Percentiles rank a stretch among this genome's conserved stretches.
These are phyloP conservation scores for Aspergillus egyptiacus DNA, from an alignment of 495 filamentous ascomycete genomes.

Conservation along the genomic window DNA sequence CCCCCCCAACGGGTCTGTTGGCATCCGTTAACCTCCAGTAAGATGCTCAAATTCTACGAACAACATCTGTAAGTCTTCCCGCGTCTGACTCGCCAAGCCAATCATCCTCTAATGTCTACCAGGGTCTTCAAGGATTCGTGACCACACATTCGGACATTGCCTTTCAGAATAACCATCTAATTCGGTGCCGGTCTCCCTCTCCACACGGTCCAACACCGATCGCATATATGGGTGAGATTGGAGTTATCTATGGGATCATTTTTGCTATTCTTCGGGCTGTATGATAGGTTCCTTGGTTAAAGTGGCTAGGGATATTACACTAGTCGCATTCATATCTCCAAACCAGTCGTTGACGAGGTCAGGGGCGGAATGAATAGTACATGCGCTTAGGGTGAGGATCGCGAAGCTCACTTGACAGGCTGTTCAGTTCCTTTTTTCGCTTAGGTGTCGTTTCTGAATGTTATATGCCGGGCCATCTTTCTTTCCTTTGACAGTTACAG, in stretches of 20 bases:
- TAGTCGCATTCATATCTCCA: not conserved
- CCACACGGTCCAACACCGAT: not conserved
- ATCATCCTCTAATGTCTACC: not conserved
- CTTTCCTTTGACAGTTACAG: not conserved
- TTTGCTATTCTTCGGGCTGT: not conserved
- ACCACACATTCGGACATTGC: not conserved
- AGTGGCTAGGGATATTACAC: not conserved
- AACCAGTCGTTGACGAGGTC: not conserved
- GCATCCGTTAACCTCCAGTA: conserved; percentile 13
- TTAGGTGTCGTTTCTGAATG: not conserved
- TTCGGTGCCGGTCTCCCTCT: not conserved
- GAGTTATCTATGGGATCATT: not conserved
- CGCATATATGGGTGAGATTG: not conserved
- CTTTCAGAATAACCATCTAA: not conserved
- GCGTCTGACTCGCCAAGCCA: no score
- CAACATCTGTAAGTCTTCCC: conserved; percentile 34
- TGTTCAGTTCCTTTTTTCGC: not conserved
- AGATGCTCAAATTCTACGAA: conserved; percentile 48
- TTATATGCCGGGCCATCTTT: not conserved
- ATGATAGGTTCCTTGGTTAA: conserved; percentile 1
- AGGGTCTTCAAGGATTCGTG: conserved; percentile 37
- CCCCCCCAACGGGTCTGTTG: not conserved
- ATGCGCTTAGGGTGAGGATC: not conserved
- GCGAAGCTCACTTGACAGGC: not conserved
- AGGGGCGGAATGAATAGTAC: not conserved